Percentiles rank a stretch among this genome's conserved stretches.
Evolutionary conservation across 2,329 filamentous ascomycete species (phyloP).

Genomic region (Alternaria burnsii): DNA sequence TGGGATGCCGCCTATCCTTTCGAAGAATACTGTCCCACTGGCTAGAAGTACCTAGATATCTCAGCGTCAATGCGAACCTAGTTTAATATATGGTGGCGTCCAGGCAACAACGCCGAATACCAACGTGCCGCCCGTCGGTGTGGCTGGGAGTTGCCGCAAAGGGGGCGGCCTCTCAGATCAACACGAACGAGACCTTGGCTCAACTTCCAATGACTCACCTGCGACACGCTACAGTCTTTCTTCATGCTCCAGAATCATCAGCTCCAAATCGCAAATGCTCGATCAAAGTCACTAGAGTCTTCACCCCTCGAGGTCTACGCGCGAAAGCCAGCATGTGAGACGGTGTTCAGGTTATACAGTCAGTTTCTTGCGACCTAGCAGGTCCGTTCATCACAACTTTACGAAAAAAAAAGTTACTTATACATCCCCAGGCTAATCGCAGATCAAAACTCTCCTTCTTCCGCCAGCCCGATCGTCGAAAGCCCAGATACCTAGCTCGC

Average conservation of each 20-base stretch:
- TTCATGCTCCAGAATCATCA: not conserved
- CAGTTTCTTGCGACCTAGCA: not conserved
- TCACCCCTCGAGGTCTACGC: not conserved
- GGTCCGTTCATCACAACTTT: too few species aligned
- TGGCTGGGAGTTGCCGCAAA: not conserved
- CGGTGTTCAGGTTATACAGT: not conserved
- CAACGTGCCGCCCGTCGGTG: not conserved
- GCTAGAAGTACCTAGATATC: not conserved
- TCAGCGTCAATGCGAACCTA: not conserved
- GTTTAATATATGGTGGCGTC: not conserved
- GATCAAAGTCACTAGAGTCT: not conserved
- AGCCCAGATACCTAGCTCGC: not conserved
- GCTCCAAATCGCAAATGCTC: not conserved
- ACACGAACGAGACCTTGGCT: not conserved
- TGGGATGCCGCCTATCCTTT: not conserved
- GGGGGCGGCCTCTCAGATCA: not conserved
- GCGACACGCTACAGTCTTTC: not conserved
- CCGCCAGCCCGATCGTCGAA: not conserved
- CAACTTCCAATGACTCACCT: not conserved
- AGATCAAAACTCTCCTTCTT: not conserved
- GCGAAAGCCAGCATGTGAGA: not conserved
- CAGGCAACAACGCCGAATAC: not conserved
- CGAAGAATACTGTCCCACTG: too few species aligned
- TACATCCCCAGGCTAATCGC: not conserved
- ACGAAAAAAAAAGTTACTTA: not conserved